Evolutionary conservation across 202 grass and related monocot genomes (phyloP), one percentile per base, ranked within the genome.

Genomic region (Carex arenaria): DNA sequence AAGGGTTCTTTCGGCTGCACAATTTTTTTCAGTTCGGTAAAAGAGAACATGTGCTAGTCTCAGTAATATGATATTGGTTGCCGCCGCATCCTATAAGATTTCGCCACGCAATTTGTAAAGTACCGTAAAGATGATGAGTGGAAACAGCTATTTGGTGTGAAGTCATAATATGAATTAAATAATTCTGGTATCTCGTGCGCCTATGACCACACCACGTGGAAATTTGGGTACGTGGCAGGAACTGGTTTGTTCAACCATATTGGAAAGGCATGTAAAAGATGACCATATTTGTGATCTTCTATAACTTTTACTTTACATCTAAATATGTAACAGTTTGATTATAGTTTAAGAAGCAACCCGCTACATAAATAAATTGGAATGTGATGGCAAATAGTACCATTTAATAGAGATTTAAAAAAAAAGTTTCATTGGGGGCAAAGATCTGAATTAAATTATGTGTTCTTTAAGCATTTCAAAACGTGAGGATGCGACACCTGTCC

Each of bases 211-310:
- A 80, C 53, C 77, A 80, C 77, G 77, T 80, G 13, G 49, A 30
- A 42, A 80, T 63, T 80, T 40, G 77, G 32, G 54, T 61, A 80
- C 77, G 56, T 80, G 77, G 77, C 30, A 42, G 17, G 13, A 32
- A 3, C 13, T 40, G n/a, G 53, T 80, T 80, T 60, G 56, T 38
- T 80, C 17, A 80, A 40, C 38, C 2, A 12, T 3, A 45, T 8
- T 71, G 38, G 67, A 71, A 70, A 47, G 38, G 17, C 18, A 2
- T 3, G 67, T 43, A 23, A 69, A 43, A 43, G 32, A 69, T 42
- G 2, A 40, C 32, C 40, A 31, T 38, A 4, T 40, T 0, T 14
- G 2, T 67, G 31, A 67, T 67, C 1, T 17, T 36, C 4, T 67
- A 0, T 1, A 3, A 38, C 14, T 3, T 5, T 18, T 0, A 36